Evolutionary conservation across 1,139 yeast species (phyloP), one percentile per base, ranked within the genome.

Genomic region (Magnusiomyces tetraspermus): DNA sequence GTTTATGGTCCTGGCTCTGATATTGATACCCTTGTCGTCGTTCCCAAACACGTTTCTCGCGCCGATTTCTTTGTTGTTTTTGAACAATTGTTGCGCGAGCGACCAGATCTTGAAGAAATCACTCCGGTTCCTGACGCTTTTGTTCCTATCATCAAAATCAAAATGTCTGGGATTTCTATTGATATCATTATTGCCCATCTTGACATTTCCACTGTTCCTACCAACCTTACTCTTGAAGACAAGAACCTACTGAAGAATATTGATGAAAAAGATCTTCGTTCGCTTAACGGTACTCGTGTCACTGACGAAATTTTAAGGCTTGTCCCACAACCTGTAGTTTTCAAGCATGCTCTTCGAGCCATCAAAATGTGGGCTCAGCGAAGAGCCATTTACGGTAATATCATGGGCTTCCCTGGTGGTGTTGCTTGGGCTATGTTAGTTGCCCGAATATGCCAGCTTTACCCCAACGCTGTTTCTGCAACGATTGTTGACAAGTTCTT

Each of bases 391-490:
- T 92, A 92, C 68, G 97, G 87, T 3, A 92, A 92, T 64, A 85
- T 92, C 48, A 88, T 85, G 76, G 98, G 98, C 0, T 92, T 92
- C 69, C 98, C 98, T 0, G 99, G 99, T 61, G 99, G 99, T 68
- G 98, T 92, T 37, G 98, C 98, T 0, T 92, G 98, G 98, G 99
- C 98, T 1, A 92, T 92, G 97, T 70, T 92, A 47, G 97, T 89
- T 6, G 98, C 98, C 0, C 77, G 98, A 62, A 89, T 92, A 36
- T 92, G 98, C 67, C 99, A 92, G 65, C 71, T 92, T 46, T 94
- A 90, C 65, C 99, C 99, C 1, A 90, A 90, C 68, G 96, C 97
- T 0, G 95, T 89, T 10, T 84, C 96, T 58, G 90, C 97, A 0
- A 89, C 87, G 0, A 83, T 92, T 53, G 83, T 92, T n/a, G 83